Conservation (phyloP, 2,329 filamentous ascomycete genomes). For the Laburnicola sp. region DNA sequence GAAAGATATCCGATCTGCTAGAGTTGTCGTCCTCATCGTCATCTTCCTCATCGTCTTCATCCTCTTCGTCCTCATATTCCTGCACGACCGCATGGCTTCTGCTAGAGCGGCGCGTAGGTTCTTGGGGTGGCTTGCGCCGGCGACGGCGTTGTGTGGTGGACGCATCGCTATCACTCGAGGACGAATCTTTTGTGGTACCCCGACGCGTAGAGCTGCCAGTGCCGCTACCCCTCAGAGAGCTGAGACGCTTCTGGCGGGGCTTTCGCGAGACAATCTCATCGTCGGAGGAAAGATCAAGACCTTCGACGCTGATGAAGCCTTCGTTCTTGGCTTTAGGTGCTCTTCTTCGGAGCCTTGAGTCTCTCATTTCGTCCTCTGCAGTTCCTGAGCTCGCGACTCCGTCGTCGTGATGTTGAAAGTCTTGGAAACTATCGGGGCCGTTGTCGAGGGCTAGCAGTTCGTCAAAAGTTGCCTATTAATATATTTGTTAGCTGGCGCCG, state of each 20-base stretch:
- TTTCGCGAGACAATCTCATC: slow-evolving; percentile 25
- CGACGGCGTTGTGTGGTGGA: slow-evolving; percentile 17
- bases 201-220: slow-evolving; percentile 17
- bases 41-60: slow-evolving; percentile 32
- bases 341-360: slow-evolving; percentile 33
- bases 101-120: slow-evolving; percentile 36
- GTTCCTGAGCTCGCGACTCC: slow-evolving; percentile 17
- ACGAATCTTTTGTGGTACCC: slow-evolving; percentile 17
- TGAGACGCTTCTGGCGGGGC: slow-evolving; percentile 23
- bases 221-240: slow-evolving; percentile 10
- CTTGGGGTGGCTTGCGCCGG: slow-evolving; percentile 20
- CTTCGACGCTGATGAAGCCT: slow-evolving; percentile 37
- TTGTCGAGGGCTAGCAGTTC: slow-evolving; percentile 51
- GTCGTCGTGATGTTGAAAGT: slow-evolving; percentile 41
- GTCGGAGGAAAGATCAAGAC: slow-evolving; percentile 36
- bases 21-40: slow-evolving; percentile 33
- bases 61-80: slow-evolving; percentile 25
- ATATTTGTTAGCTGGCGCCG: slow-evolving; percentile 1
- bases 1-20: slow-evolving; percentile 38
- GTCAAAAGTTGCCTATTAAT: slow-evolving; percentile 51
- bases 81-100: slow-evolving; percentile 21
- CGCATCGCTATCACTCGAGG: slow-evolving; percentile 29
- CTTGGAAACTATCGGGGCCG: slow-evolving; percentile 51
- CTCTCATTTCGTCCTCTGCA: slow-evolving; percentile 11
- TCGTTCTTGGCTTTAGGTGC: slow-evolving; percentile 16